These are phyloP conservation scores for Hymenoscyphus salicellus DNA, from an alignment of 2,329 filamentous ascomycete genomes.

Conservation along the genomic window DNA sequence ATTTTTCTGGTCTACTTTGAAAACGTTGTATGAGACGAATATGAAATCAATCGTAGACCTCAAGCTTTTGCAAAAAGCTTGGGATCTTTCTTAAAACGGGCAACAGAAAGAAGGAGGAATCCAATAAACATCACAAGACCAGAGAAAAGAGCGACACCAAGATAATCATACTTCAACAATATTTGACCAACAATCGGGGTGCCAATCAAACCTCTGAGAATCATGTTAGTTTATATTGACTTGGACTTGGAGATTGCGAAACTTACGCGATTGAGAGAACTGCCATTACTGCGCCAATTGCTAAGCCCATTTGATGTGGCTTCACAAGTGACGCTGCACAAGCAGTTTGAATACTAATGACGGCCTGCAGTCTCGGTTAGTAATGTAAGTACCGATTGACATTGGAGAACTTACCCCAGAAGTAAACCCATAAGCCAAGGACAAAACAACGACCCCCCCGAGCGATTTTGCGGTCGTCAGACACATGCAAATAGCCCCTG, in stretches of 20 bases:
- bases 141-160: slow-evolving; percentile 27
- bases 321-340: slow-evolving; percentile 23
- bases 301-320: slow-evolving; percentile 23
- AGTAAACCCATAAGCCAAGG: slow-evolving; percentile 23
- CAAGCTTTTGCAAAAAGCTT: not conserved
- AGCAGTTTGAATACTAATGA: slow-evolving; percentile 27
- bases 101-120: not conserved
- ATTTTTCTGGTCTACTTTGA: no score
- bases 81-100: not conserved
- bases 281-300: slow-evolving; percentile 25
- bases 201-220: slow-evolving; percentile 22
- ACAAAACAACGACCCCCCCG: slow-evolving; percentile 19
- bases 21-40: no score
- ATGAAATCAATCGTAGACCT: not conserved
- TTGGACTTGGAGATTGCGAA: not conserved
- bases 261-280: slow-evolving; percentile 2
- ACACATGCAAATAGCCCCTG: slow-evolving; percentile 22
- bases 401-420: slow-evolving; percentile 19
- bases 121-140: slow-evolving; percentile 26
- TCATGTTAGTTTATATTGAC: not conserved
- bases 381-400: not conserved
- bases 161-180: slow-evolving; percentile 19
- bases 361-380: slow-evolving; percentile 15
- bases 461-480: slow-evolving; percentile 23
- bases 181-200: slow-evolving; percentile 28